Conservation (phyloP, 371 early-diverging fungal species). For the Mortierella sp. region DNA sequence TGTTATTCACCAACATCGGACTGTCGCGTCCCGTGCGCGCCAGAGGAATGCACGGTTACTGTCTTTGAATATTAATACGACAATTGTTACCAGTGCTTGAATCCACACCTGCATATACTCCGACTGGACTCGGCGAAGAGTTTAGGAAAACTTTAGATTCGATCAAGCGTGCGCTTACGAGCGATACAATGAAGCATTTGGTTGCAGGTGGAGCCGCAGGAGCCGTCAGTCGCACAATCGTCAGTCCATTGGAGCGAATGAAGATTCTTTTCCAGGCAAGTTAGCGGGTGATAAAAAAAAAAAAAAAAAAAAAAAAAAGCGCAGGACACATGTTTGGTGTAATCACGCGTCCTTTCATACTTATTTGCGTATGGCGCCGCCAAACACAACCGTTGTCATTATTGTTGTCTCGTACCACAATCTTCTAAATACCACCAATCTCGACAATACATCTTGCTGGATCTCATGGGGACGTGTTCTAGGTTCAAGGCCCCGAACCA, state of each 20-base stretch:
- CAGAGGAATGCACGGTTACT: not conserved
- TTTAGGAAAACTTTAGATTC: not conserved
- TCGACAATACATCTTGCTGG: constrained; percentile 1
- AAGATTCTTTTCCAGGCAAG: constrained; percentile 92
- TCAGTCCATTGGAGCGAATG: constrained; percentile 94
- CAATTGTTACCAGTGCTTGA: not conserved
- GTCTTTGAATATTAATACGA: not conserved
- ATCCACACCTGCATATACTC: not conserved
- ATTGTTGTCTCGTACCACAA: not conserved
- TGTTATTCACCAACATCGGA: not conserved
- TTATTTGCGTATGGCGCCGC: not conserved
- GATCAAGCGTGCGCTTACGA: constrained; percentile 21
- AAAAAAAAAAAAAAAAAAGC: not conserved
- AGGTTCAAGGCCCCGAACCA: constrained; percentile 82
- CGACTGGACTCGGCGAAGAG: not conserved
- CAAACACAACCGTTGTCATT: not conserved
- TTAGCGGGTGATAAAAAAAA: not conserved
- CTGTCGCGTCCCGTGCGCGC: not conserved
- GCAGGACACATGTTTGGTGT: constrained; percentile 21
- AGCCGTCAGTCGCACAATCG: constrained; percentile 91
- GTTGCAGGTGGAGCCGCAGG: constrained; percentile 93
- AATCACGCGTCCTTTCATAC: not conserved
- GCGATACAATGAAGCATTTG: constrained; percentile 82
- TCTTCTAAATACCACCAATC: not conserved
- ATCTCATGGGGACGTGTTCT: constrained; percentile 7